Evolutionary conservation across 208 protist genomes (phyloP).

Genomic region (Acanthamoeba castellanii): DNA sequence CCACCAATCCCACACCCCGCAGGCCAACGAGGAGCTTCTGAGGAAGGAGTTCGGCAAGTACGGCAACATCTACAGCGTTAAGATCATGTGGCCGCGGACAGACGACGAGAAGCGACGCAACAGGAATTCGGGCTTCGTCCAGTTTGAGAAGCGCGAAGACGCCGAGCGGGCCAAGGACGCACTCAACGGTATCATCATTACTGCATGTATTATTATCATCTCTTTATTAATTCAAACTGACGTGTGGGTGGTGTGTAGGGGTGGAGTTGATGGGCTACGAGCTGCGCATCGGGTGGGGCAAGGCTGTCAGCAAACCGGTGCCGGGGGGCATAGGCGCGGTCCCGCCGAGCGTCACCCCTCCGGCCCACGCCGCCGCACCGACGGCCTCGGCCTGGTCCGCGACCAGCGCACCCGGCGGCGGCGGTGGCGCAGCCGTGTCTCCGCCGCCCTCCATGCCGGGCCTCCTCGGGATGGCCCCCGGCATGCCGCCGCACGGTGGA

Average conservation of each 20-base stretch:
- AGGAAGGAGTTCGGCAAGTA: constrained; percentile 71
- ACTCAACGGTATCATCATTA: neutral
- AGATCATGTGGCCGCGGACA: constrained; percentile 84
- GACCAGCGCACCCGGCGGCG: neutral
- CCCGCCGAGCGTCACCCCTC: neutral
- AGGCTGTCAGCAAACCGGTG: constrained; percentile 55
- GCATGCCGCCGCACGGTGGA: neutral
- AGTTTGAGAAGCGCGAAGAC: constrained; percentile 41
- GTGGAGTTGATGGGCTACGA: constrained; percentile 65
- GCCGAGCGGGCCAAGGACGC: constrained; percentile 61
- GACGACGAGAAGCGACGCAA: constrained; percentile 78
- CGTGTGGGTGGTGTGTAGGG: neutral
- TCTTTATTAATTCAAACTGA: neutral
- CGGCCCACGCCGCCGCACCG: neutral
- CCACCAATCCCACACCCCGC: neutral
- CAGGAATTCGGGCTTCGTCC: constrained; percentile 78
- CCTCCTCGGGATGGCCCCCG: neutral
- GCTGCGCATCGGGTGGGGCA: constrained; percentile 84
- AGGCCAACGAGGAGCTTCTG: constrained; percentile 79
- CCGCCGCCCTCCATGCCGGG: neutral
- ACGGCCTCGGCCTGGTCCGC: neutral
- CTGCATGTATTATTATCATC: too few species aligned
- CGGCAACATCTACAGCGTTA: constrained; percentile 73
- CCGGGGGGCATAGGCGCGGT: neutral
- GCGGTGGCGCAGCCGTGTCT: neutral